Percentiles rank a stretch among this genome's conserved stretches.
phyloP scores from a whole-genome alignment of 2,329 filamentous ascomycete species.

The Phialocephala sp. region DNA sequence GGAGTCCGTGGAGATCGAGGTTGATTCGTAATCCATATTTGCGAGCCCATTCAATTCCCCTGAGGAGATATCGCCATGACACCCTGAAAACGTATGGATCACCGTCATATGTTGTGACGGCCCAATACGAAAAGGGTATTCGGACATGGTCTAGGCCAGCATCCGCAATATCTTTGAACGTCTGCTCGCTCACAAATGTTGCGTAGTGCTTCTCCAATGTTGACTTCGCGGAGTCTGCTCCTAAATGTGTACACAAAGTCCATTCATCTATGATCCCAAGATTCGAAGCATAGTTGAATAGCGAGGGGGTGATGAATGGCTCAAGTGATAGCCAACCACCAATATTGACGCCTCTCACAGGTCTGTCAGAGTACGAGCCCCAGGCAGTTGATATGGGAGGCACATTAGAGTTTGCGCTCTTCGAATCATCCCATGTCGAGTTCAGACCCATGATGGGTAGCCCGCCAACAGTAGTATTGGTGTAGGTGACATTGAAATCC shows the following conservation, averaged over 20 bases:
- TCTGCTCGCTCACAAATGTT: constrained; percentile 82
- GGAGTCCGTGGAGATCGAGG: constrained; percentile 88
- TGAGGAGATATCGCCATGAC: constrained; percentile 90
- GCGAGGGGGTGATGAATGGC: constrained; percentile 92
- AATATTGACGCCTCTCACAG: constrained; percentile 88
- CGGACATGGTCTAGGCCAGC: constrained; percentile 97
- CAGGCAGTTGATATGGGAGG: constrained; percentile 78
- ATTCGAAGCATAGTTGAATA: constrained; percentile 71
- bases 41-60: constrained; percentile 90
- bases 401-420: constrained; percentile 77
- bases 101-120: constrained; percentile 79
- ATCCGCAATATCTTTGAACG: constrained; percentile 81
- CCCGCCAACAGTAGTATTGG: constrained; percentile 79
- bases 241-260: constrained; percentile 75
- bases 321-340: constrained; percentile 95
- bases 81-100: constrained; percentile 89
- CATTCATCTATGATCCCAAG: constrained; percentile 82
- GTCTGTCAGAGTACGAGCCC: constrained; percentile 75
- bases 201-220: constrained; percentile 92
- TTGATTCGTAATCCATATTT: constrained; percentile 93
- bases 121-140: constrained; percentile 96
- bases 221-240: constrained; percentile 63
- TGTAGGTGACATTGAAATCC: constrained; percentile 96
- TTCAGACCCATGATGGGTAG: constrained; percentile 92
- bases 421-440: constrained; percentile 83